A percentile compares a stretch with the other conserved stretches of the same genome.
Conservation (phyloP, 1,284 basidiomycete species). For the Cryptococcus sp. region DNA sequence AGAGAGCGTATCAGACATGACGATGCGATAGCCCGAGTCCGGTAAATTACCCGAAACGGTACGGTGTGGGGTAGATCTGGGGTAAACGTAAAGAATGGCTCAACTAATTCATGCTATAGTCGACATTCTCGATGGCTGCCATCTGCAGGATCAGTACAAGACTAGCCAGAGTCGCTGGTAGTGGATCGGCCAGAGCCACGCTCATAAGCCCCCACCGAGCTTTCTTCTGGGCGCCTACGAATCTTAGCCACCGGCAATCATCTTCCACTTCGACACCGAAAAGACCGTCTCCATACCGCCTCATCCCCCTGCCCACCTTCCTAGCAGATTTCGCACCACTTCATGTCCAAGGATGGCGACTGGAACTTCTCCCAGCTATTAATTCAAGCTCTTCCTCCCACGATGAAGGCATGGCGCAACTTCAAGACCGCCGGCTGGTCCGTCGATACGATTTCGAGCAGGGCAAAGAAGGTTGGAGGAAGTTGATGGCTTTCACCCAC, state of each 20-base stretch:
- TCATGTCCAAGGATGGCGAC: slow-evolving; percentile 34
- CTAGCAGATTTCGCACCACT: slow-evolving; percentile 30
- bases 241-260: no score
- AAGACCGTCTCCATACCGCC: slow-evolving; percentile 35
- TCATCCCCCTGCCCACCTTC: slow-evolving; percentile 29
- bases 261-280: not conserved
- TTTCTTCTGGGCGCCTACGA: no score
- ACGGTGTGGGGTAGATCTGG: not conserved
- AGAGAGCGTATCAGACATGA: not conserved
- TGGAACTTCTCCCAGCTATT: slow-evolving; percentile 12
- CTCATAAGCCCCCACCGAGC: no score
- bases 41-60: not conserved
- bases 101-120: no score
- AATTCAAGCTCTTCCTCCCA: not conserved
- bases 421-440: slow-evolving; percentile 30
- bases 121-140: no score
- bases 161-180: no score
- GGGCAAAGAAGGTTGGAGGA: slow-evolving; percentile 31
- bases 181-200: no score
- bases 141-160: no score
- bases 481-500: slow-evolving; percentile 9
- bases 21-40: not conserved
- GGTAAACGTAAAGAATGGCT: no score
- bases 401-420: slow-evolving; percentile 15
- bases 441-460: slow-evolving; percentile 25